Conservation (phyloP, 306 rosid genomes). For the Sindora glabra region DNA sequence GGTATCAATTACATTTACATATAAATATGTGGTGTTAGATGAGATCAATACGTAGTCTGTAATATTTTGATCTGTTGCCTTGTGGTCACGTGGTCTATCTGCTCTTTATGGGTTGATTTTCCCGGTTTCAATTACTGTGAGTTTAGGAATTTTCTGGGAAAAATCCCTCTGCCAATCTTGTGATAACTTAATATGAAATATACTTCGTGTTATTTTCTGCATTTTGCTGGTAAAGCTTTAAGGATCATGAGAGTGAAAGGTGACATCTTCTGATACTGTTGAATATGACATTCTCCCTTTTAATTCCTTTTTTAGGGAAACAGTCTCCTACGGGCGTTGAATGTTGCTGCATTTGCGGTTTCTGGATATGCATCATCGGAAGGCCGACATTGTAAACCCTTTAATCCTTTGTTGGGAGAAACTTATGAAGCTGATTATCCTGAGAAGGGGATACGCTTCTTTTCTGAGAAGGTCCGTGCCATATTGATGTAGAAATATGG, state of each 20-base stretch:
- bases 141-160: no score
- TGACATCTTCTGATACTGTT: neutral
- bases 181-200: neutral
- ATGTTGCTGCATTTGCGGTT: constrained; percentile 97
- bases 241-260: neutral
- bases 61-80: no score
- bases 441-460: constrained; percentile 87
- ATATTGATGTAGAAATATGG: neutral
- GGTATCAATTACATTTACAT: no score
- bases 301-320: constrained; percentile 59
- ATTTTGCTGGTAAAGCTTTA: neutral
- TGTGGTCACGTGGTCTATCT: neutral
- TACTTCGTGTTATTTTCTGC: neutral
- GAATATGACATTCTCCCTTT: constrained; percentile 5
- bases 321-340: constrained; percentile 63
- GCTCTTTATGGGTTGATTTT: neutral
- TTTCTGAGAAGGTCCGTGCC: constrained; percentile 86
- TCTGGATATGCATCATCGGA: constrained; percentile 97
- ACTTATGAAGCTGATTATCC: constrained; percentile 95
- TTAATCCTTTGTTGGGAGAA: constrained; percentile 96
- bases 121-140: no score
- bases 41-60: no score
- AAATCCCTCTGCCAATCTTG: no score
- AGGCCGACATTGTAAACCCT: constrained; percentile 96
- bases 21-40: no score